Evolutionary conservation across 768 basidiomycete species (phyloP).

Genomic region (Neoboletus brunneissimus): DNA sequence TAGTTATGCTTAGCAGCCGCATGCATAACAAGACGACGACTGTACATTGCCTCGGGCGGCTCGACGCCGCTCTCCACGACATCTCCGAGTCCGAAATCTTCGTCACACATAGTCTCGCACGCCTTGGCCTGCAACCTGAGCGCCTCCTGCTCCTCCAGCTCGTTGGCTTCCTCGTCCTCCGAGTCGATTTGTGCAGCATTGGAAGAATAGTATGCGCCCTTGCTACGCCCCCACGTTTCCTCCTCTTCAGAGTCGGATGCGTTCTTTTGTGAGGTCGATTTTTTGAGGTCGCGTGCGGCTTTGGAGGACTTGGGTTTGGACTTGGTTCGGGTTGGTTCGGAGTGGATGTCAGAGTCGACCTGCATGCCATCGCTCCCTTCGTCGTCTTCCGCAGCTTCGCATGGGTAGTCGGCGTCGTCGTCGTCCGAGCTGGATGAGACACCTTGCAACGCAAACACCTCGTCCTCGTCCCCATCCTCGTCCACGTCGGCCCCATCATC

Average conservation of each 20-base stretch:
- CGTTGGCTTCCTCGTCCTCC: constrained; percentile 86
- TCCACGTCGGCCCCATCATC: constrained; percentile 52
- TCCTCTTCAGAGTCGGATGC: constrained; percentile 39
- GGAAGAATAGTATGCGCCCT: constrained; percentile 81
- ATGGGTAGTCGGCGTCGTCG: constrained; percentile 40
- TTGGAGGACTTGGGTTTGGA: constrained; percentile 11
- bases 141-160: constrained; percentile 87
- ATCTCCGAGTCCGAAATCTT: constrained; percentile 83
- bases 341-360: constrained; percentile 1
- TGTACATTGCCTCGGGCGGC: constrained; percentile 31
- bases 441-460: constrained; percentile 75
- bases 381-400: constrained; percentile 11
- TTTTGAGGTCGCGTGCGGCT: constrained; percentile 14
- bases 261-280: background rate
- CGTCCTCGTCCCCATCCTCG: constrained; percentile 63
- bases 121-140: constrained; percentile 73
- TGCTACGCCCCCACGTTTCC: constrained; percentile 77
- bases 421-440: constrained; percentile 36
- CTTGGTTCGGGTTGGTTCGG: constrained; percentile 7
- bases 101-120: constrained; percentile 66
- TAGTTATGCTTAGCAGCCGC: constrained; percentile 4
- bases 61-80: constrained; percentile 38
- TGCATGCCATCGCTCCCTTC: constrained; percentile 24
- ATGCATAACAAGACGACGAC: background rate
- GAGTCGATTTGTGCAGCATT: constrained; percentile 79